Base-by-base conservation (phyloP, 1,284 basidiomycete genomes). In the Cryptococcus sp. region DNA sequence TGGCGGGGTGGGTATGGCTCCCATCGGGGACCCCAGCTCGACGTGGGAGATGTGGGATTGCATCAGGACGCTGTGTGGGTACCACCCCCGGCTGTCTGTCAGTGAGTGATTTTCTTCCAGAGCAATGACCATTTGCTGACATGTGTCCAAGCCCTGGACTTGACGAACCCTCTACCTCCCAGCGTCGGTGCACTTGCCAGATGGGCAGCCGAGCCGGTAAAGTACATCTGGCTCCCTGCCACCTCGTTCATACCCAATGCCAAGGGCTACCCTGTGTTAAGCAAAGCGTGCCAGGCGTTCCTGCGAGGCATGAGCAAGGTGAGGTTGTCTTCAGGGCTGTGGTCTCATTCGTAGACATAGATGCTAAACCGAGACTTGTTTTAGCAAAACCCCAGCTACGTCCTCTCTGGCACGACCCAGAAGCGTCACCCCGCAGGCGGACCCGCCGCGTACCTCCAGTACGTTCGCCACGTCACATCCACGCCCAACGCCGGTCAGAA, bases 41-140 rank as follows among this genome's bases (percentile, higher is more conserved):
- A 91, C 89, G 1, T 99, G 95, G 94, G 94, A 98, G 74, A 92
- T 93, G 82, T 99, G 96, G 96, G 94, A 98, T 75, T 83, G 87
- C 46, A 89, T 98, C 57, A 82, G 93, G 56, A 86, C 86, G 3
- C 81, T 97, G 18, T 98, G 95, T 76, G 86, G 86, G 51, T 95
- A 94, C 75, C 87, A 87, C 73, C 82, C 85, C 5, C 83, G 94
- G 18, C 75, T 98, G 48, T 87, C 87, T 1, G 75, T 95, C 49
- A 87, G 91, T 94, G 66, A 75, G 83, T 80, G 24, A n/a, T n/a
- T 36, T 36, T 42, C 38, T 46, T 15, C 16, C 15, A 33, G 28
- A 33, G 21, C 16, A 18, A 28, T 21, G n/a, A 43, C 39, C 18
- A 13, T 39, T 15, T 50, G 16, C 23, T 20, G 24, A 18, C 35